Evolutionary conservation across 768 basidiomycete genomes (phyloP), one percentile per base, ranked within the genome.

Genomic region (Scleroderma citrinum): DNA sequence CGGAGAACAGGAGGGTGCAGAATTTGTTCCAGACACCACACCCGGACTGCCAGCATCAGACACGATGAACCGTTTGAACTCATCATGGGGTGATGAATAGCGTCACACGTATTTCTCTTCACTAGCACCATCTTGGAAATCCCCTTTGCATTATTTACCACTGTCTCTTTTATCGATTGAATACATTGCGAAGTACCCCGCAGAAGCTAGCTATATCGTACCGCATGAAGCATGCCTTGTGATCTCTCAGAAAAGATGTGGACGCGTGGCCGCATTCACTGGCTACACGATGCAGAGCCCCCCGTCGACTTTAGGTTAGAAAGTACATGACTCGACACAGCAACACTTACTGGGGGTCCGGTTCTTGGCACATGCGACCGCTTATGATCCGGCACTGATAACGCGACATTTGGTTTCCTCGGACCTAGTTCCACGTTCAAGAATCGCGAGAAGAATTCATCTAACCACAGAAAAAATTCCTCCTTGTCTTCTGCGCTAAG

Each of bases 381-480:
- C 31, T 29, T 35, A n/a, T 10, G 34, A 35, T n/a, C n/a, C n/a
- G 34, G 34, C 13, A n/a, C n/a, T 14, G 40, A 7, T 13, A 29
- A 13, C 7, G 34, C 3, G 37, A 1, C 44, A 32, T 23, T 14
- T 32, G 30, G 40, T 32, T 31, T 30, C 16, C 52, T 48, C 2
- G 60, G 53, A 44, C 56, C 34, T 32, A 68, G 19, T 44, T 55
- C 52, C 21, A 65, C 61, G 20, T 63, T 56, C 19, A 73, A 62
- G 43, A 69, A 69, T 30, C 73, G 71, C 14, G 77, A 74, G 58
- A 91, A 91, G 67, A 83, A 90, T 58, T 89, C 87, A 60, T 91
- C 87, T 19, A 91, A 70, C 87, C 87, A 90, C 51, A 67, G 66
- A 64, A 90, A 91, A 59, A 91, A 85, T 21, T 71, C 77, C 26